These are phyloP conservation scores for Hymenochaete sp. DNA, from an alignment of 1,284 basidiomycete genomes.

Conservation along the genomic window DNA sequence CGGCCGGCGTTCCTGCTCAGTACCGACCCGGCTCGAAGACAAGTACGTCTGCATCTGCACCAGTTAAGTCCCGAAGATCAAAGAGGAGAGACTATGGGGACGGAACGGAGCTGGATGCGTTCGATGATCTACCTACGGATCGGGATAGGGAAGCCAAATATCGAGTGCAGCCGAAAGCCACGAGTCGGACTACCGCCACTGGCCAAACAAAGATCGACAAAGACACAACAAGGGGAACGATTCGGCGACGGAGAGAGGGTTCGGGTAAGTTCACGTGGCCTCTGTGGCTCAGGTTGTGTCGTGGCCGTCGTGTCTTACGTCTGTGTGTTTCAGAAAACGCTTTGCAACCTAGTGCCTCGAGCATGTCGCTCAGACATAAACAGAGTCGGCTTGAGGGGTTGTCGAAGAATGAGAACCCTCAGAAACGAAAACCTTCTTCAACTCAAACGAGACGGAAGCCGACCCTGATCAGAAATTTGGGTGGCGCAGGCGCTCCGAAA, in stretches of 20 bases:
- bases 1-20: conserved; percentile 35
- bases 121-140: conserved; percentile 86
- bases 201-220: conserved; percentile 29
- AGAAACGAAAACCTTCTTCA: conserved; percentile 46
- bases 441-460: conserved; percentile 57
- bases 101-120: conserved; percentile 84
- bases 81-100: conserved; percentile 79
- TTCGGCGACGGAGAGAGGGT: conserved; percentile 42
- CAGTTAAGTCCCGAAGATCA: conserved; percentile 64
- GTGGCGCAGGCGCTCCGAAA: conserved; percentile 63
- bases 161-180: conserved; percentile 60
- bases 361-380: conserved; percentile 26
- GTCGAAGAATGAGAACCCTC: conserved; percentile 32
- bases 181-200: conserved; percentile 48
- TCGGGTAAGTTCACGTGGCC: conserved; percentile 38
- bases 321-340: conserved; percentile 31
- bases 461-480: conserved; percentile 81
- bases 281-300: conserved; percentile 1
- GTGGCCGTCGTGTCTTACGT: conserved; percentile 19
- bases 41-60: conserved; percentile 32
- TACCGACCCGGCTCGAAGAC: conserved; percentile 28
- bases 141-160: conserved; percentile 69
- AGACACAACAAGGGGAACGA: conserved; percentile 38
- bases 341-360: conserved; percentile 32
- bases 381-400: conserved; percentile 35